Conservation (phyloP, 2,329 filamentous ascomycete species). For the Penicillium sp. region DNA sequence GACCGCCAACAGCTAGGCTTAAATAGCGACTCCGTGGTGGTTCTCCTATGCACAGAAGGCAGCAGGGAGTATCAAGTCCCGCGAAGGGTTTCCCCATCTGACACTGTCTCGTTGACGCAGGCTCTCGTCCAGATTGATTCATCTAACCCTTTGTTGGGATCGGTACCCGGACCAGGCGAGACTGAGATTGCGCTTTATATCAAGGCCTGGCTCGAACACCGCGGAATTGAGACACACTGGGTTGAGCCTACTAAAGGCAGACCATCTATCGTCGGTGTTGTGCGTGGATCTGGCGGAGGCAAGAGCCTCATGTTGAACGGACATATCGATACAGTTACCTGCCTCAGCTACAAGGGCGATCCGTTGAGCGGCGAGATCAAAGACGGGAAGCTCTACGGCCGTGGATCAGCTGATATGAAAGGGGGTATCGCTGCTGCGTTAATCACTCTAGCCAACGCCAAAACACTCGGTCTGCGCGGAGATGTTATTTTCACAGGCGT, state of each 20-base stretch:
- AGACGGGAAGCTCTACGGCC: background rate
- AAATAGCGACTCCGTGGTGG: constrained; percentile 51
- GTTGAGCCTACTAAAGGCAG: constrained; percentile 46
- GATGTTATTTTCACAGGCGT: constrained; percentile 54
- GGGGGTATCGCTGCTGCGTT: constrained; percentile 48
- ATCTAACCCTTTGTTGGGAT: constrained; percentile 43
- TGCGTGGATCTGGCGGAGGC: constrained; percentile 46
- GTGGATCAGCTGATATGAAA: constrained; percentile 28
- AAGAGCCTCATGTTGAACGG: constrained; percentile 52
- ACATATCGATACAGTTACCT: constrained; percentile 52
- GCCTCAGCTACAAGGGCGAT: constrained; percentile 45
- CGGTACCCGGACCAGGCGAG: constrained; percentile 45
- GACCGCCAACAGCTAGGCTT: constrained; percentile 32
- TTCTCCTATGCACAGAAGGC: constrained; percentile 66
- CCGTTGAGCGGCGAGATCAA: constrained; percentile 39
- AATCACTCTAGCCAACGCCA: constrained; percentile 38
- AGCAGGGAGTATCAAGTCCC: constrained; percentile 51
- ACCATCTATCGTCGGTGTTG: constrained; percentile 50
- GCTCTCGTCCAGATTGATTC: constrained; percentile 49
- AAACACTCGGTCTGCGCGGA: constrained; percentile 33
- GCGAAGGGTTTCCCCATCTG: constrained; percentile 38
- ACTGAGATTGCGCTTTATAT: constrained; percentile 46
- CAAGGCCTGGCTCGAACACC: constrained; percentile 49
- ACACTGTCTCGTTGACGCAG: constrained; percentile 43
- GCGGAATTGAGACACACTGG: constrained; percentile 50